These are phyloP conservation scores for Mycena chlorophos DNA, from an alignment of 768 basidiomycete genomes.

Conservation along the genomic window DNA sequence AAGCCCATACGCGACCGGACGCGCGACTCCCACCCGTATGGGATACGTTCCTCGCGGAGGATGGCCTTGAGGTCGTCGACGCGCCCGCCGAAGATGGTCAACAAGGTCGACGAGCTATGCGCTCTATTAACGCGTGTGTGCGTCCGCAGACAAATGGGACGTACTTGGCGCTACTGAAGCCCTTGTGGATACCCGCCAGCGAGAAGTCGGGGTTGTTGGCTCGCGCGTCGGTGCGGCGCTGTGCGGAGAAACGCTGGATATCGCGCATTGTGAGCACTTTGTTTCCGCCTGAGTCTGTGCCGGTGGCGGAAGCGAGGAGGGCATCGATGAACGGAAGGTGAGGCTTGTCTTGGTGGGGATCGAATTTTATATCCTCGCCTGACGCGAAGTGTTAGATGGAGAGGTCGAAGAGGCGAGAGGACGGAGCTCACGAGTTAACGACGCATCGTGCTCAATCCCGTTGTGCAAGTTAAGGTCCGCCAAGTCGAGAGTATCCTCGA, in stretches of 20 bases:
- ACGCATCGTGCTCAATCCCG: slow-evolving; percentile 72
- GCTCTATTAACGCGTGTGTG: neutral
- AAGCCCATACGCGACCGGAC: slow-evolving; percentile 56
- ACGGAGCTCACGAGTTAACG: slow-evolving; percentile 54
- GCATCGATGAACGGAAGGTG: slow-evolving; percentile 54
- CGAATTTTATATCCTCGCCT: slow-evolving; percentile 50
- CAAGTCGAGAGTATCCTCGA: slow-evolving; percentile 60
- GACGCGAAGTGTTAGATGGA: slow-evolving; percentile 30
- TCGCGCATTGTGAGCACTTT: slow-evolving; percentile 56
- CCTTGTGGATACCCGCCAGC: slow-evolving; percentile 49
- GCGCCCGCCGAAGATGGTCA: slow-evolving; percentile 67
- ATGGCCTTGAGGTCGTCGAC: slow-evolving; percentile 53
- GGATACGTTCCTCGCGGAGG: slow-evolving; percentile 69
- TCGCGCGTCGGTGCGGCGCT: slow-evolving; percentile 60
- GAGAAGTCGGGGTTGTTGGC: slow-evolving; percentile 58
- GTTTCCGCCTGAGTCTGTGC: slow-evolving; percentile 51
- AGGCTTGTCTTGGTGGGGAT: slow-evolving; percentile 54
- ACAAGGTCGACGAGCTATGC: slow-evolving; percentile 58
- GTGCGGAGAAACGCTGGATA: slow-evolving; percentile 54
- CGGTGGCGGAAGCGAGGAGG: slow-evolving; percentile 58
- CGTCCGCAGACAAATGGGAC: slow-evolving; percentile 21
- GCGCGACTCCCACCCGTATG: slow-evolving; percentile 69
- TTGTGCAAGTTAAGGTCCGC: slow-evolving; percentile 72
- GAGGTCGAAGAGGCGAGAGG: slow-evolving; percentile 22
- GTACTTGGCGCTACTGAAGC: slow-evolving; percentile 70